These are phyloP conservation scores for Pythium dissotocum DNA, from an alignment of 352 stramenopile genomes.

Conservation along the genomic window DNA sequence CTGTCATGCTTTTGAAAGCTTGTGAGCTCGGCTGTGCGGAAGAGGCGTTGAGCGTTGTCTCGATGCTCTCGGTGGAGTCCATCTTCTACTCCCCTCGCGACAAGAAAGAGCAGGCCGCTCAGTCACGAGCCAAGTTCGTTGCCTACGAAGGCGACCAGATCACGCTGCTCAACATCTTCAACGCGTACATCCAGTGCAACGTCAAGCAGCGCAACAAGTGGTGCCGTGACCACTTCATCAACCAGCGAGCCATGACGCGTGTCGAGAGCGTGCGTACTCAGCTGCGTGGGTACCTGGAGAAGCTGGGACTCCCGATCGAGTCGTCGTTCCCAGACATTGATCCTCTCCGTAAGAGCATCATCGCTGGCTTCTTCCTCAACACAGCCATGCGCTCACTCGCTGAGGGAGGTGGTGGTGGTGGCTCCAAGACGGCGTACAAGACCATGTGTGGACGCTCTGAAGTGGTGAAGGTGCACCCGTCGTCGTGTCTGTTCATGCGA, in stretches of 20 bases:
- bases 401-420: constrained; percentile 51
- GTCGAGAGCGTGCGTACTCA: constrained; percentile 84
- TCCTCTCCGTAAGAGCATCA: constrained; percentile 85
- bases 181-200: constrained; percentile 68
- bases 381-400: constrained; percentile 84
- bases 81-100: constrained; percentile 88
- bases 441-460: constrained; percentile 83
- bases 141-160: constrained; percentile 87
- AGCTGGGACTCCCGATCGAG: constrained; percentile 62
- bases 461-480: constrained; percentile 89
- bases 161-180: constrained; percentile 83
- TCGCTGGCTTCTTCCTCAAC: constrained; percentile 89
- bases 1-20: constrained; percentile 86
- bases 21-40: constrained; percentile 77
- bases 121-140: constrained; percentile 76
- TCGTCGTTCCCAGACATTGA: constrained; percentile 81
- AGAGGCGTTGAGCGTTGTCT: constrained; percentile 84
- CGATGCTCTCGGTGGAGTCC: constrained; percentile 90
- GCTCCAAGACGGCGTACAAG: constrained; percentile 85
- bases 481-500: constrained; percentile 87
- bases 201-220: constrained; percentile 85
- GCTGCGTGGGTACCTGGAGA: constrained; percentile 69
- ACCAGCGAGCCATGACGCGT: constrained; percentile 77
- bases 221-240: constrained; percentile 88
- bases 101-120: constrained; percentile 81